Conservation (phyloP, 2,329 filamentous ascomycete species). For the Leptographium radiaticola region DNA sequence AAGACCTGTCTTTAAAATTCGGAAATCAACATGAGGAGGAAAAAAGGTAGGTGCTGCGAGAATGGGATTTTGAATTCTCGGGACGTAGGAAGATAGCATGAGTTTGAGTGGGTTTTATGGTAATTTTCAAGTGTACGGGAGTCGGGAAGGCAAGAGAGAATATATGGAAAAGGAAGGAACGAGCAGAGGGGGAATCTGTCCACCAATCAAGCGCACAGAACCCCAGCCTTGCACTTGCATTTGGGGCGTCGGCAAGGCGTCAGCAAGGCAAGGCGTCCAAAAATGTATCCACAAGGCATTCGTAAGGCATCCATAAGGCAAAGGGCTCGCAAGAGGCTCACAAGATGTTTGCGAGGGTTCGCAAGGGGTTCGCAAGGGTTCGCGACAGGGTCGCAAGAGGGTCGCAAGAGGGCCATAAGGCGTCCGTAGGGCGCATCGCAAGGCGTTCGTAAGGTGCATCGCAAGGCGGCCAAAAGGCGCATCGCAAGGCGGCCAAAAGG, state of each 20-base stretch:
- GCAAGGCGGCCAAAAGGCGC: no score
- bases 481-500: neutral
- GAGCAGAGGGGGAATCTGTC: neutral
- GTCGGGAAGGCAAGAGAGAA: neutral
- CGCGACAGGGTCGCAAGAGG: no score
- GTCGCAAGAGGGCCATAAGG: neutral
- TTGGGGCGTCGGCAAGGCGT: neutral
- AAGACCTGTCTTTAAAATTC: neutral
- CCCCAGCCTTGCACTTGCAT: neutral
- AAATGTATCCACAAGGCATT: neutral
- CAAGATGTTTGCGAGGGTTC: no score
- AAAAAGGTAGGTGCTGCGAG: neutral
- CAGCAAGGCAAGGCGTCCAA: neutral
- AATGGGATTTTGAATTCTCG: neutral
- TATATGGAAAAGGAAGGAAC: neutral
- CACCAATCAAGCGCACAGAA: neutral
- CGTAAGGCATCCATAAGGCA: no score
- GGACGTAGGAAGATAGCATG: neutral
- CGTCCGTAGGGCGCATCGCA: neutral
- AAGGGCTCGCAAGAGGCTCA: no score
- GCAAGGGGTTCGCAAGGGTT: neutral
- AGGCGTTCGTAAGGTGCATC: neutral
- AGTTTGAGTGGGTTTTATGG: neutral
- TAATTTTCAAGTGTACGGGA: neutral
- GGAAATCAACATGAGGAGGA: neutral